Evolutionary conservation across 257 asterid genomes (phyloP).

Genomic region (Jacaranda copaia): DNA sequence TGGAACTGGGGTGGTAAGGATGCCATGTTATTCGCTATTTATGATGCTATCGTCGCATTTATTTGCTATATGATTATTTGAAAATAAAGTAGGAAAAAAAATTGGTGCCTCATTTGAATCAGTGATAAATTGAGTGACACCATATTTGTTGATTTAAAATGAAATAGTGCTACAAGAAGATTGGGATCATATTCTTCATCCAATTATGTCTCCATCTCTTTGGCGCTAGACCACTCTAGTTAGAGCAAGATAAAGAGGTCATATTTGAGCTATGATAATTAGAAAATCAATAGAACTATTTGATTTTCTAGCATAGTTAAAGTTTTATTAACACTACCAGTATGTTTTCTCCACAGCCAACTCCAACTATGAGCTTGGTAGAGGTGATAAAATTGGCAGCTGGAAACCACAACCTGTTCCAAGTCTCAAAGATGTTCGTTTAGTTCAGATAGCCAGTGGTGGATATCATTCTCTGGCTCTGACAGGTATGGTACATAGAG

Average conservation of each 20-base stretch:
- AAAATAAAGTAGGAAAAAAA: not conserved
- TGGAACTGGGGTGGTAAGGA: constrained; percentile 98
- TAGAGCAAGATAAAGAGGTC: constrained; percentile 3
- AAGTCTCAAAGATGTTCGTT: constrained; percentile 69
- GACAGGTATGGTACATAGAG: constrained; percentile 60
- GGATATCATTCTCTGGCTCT: constrained; percentile 98
- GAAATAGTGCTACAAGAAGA: not conserved
- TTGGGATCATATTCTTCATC: not conserved
- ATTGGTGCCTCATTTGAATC: not conserved
- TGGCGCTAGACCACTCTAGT: constrained; percentile 8
- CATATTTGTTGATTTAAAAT: not conserved
- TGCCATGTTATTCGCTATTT: constrained; percentile 14
- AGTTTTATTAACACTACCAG: constrained; percentile 2
- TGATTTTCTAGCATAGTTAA: constrained; percentile 22
- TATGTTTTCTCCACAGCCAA: constrained; percentile 63
- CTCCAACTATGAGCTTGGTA: constrained; percentile 96
- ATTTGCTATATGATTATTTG: not conserved
- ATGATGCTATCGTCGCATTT: not conserved
- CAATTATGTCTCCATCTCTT: not conserved
- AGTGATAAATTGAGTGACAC: not conserved
- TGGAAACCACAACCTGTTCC: constrained; percentile 95
- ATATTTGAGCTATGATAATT: constrained; percentile 15
- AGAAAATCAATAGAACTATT: not conserved
- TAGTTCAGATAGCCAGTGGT: constrained; percentile 90
- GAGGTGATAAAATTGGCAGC: constrained; percentile 91